phyloP scores from a whole-genome alignment of 176 grass and related monocot species.

The Tillandsia leiboldiana region DNA sequence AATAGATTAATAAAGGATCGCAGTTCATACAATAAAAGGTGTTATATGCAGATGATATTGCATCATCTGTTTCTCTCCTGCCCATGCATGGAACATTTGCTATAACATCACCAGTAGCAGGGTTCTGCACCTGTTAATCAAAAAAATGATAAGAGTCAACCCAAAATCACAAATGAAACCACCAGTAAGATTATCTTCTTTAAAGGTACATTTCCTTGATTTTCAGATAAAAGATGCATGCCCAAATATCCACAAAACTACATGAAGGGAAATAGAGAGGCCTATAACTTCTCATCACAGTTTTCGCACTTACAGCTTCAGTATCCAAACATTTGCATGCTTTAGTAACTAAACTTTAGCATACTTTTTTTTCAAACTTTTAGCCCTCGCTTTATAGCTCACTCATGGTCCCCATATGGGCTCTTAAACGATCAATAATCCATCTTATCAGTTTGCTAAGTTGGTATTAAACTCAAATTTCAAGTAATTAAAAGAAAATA shows the following conservation, averaged over 20 bases:
- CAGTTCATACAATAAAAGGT: conserved; percentile 52
- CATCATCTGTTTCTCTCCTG: conserved; percentile 72
- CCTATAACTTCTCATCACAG: too few species aligned
- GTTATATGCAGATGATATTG: conserved; percentile 71
- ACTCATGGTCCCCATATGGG: too few species aligned
- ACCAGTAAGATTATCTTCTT: conserved; percentile 4
- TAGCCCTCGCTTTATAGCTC: too few species aligned
- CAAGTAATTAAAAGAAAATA: not conserved
- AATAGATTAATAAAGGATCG: conserved; percentile 10
- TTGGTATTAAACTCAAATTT: too few species aligned
- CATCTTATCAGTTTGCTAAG: not conserved
- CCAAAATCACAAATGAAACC: not conserved
- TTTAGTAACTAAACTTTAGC: too few species aligned
- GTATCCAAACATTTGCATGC: too few species aligned
- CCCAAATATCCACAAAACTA: too few species aligned
- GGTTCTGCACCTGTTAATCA: conserved; percentile 60
- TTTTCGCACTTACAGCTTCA: too few species aligned
- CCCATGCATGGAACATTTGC: conserved; percentile 83
- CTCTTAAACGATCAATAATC: not conserved
- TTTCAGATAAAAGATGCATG: not conserved
- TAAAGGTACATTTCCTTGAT: not conserved
- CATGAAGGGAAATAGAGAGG: too few species aligned
- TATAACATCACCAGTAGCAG: conserved; percentile 84
- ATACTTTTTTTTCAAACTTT: too few species aligned
- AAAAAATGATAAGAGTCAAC: not conserved